Conservation (phyloP, 345 rosid species). For the Salix dunnii region DNA sequence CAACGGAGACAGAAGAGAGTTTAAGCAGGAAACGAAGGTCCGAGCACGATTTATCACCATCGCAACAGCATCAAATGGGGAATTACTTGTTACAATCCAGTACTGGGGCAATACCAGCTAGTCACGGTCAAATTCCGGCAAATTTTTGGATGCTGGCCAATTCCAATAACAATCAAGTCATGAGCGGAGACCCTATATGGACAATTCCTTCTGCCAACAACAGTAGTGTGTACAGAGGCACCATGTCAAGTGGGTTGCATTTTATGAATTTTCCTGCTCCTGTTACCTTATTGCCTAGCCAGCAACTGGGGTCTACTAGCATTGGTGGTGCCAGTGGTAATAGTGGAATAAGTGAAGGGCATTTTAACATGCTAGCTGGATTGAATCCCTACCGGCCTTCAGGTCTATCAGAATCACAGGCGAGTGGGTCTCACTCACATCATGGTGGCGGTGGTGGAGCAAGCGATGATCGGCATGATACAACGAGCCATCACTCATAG, state of each 20-base stretch:
- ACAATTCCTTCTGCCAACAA: slow-evolving; percentile 74
- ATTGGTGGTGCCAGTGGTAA: slow-evolving; percentile 23
- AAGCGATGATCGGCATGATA: slow-evolving; percentile 58
- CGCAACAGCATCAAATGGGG: slow-evolving; percentile 62
- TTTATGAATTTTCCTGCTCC: slow-evolving; percentile 93
- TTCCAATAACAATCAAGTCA: slow-evolving; percentile 51
- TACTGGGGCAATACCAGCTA: slow-evolving; percentile 52
- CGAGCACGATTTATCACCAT: slow-evolving; percentile 42
- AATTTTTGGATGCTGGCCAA: slow-evolving; percentile 92
- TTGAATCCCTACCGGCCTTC: slow-evolving; percentile 52
- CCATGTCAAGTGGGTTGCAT: slow-evolving; percentile 80
- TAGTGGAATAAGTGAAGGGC: slow-evolving; percentile 44
- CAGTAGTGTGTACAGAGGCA: slow-evolving; percentile 59
- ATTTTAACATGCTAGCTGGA: slow-evolving; percentile 68
- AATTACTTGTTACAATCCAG: slow-evolving; percentile 62
- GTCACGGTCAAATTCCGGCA: slow-evolving; percentile 65
- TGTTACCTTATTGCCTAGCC: slow-evolving; percentile 70
- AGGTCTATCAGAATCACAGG: slow-evolving; percentile 58
- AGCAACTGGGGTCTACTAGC: slow-evolving; percentile 56
- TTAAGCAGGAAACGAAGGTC: slow-evolving; percentile 57
- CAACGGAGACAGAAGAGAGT: slow-evolving; percentile 44
- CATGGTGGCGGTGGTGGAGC: slow-evolving; percentile 38
- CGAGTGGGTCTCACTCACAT: slow-evolving; percentile 71
- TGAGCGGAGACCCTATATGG: slow-evolving; percentile 85
- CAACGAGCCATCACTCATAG: slow-evolving; percentile 48